Evolutionary conservation across 2,329 filamentous ascomycete genomes (phyloP).

Genomic region (Cladophialophora carrionii): DNA sequence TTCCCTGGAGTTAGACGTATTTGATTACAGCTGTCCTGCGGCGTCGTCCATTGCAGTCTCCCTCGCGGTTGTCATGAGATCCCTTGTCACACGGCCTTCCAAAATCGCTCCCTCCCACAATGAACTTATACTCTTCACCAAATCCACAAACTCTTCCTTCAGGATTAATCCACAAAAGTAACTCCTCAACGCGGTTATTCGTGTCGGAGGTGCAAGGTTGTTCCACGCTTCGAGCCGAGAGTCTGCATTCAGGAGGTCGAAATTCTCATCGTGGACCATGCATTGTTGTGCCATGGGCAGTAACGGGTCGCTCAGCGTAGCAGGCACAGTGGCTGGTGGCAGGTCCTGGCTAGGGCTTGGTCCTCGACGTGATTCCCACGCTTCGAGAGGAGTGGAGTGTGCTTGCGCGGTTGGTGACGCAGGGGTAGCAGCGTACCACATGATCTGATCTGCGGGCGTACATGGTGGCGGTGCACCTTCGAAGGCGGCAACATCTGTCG

Average conservation of each 20-base stretch:
- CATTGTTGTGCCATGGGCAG: constrained; percentile 15
- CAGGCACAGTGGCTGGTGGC: background rate
- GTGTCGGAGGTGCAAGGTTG: constrained; percentile 2
- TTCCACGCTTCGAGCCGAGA: constrained; percentile 14
- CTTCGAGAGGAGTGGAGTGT: background rate
- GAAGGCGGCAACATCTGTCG: background rate
- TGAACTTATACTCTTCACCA: constrained; percentile 49
- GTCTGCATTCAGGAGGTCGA: constrained; percentile 10
- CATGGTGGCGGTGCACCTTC: constrained; percentile 18
- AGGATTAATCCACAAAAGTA: constrained; percentile 51
- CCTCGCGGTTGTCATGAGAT: background rate
- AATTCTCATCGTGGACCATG: background rate
- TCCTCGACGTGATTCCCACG: background rate
- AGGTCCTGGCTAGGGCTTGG: background rate
- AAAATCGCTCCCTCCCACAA: constrained; percentile 42
- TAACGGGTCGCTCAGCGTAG: background rate
- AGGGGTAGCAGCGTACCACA: constrained; percentile 19
- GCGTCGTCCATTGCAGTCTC: background rate
- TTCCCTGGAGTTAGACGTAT: background rate
- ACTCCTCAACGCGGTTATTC: constrained; percentile 36
- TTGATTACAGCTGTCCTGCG: background rate
- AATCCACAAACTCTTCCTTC: constrained; percentile 46
- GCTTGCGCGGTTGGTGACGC: constrained; percentile 17
- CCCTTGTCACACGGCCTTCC: constrained; percentile 14
- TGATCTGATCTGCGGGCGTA: constrained; percentile 32